Evolutionary conservation across 495 filamentous ascomycete genomes (phyloP).

Genomic region (Xylona heveae): DNA sequence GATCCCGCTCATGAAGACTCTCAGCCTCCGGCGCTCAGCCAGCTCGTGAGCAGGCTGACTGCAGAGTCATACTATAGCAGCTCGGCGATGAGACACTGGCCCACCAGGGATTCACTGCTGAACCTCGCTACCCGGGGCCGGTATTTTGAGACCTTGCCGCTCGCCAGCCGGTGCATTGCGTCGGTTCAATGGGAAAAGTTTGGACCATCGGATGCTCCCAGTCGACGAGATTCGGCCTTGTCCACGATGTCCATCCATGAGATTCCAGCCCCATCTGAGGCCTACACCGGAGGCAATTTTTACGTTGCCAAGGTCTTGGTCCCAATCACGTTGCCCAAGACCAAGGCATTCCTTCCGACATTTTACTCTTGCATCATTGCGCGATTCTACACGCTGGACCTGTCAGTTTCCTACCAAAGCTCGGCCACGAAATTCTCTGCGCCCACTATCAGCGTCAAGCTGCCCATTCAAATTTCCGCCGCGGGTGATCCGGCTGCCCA

Average conservation of each 20-base stretch:
- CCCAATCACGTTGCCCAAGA: slow-evolving; percentile 50
- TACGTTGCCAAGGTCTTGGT: slow-evolving; percentile 51
- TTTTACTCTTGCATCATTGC: slow-evolving; percentile 77
- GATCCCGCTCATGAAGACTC: slow-evolving; percentile 34
- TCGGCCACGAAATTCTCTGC: too few species aligned
- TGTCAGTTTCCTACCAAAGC: slow-evolving; percentile 41
- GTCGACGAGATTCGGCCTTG: not conserved
- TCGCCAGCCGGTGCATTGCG: slow-evolving; percentile 43
- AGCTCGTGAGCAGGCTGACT: slow-evolving; percentile 47
- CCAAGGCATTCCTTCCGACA: slow-evolving; percentile 59
- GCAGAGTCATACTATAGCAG: slow-evolving; percentile 53
- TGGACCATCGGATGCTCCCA: slow-evolving; percentile 7
- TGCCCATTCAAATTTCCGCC: slow-evolving; percentile 4
- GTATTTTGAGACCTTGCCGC: slow-evolving; percentile 37
- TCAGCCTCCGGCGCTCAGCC: slow-evolving; percentile 44
- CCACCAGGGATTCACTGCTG: slow-evolving; percentile 2
- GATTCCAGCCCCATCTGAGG: too few species aligned
- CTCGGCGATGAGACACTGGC: slow-evolving; percentile 25
- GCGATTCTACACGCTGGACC: slow-evolving; percentile 53
- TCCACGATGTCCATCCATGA: slow-evolving; percentile 10
- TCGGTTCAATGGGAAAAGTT: slow-evolving; percentile 46
- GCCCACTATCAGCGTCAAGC: slow-evolving; percentile 1
- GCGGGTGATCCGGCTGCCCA: not conserved
- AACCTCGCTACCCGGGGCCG: slow-evolving; percentile 32
- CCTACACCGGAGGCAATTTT: slow-evolving; percentile 30